Evolutionary conservation across 768 basidiomycete species (phyloP), one percentile per base, ranked within the genome.

Genomic region (Favolaschia claudopus): DNA sequence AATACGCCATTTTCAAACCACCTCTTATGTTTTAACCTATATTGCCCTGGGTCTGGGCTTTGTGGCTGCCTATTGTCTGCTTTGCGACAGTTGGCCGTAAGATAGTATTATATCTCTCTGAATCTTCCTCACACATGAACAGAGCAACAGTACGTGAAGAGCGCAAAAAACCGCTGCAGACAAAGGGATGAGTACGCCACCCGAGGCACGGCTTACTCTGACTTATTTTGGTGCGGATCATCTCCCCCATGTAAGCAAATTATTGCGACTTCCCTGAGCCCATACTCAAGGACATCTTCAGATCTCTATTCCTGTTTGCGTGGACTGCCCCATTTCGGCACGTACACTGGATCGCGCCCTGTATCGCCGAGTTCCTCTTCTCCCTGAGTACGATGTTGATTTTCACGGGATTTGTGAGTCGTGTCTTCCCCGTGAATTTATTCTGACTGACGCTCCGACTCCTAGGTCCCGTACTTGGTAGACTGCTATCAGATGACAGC

Each of bases 11-110:
- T 60, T 64, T 38, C 33, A 44, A 24, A 37, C 13, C 22, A 60
- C 49, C 2, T 64, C 63, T 12, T 60, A 57, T 38, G 63, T 58
- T 0, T 31, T 64, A 29, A 64, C 63, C 2, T 64, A 60, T 22
- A 64, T 64, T 43, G 42, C 58, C 2, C 54, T 64, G 5, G 63
- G 58, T 9, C 55, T 64, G 8, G 63, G 63, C 10, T 64, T 64
- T 27, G 19, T 64, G 12, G 10, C 31, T 7, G 58, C 63, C 2
- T 56, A 47, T 13, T 1, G 43, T 5, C 19, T 60, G 38, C 44
- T 64, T n/a, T 12, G 37, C 19, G 8, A 60, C 58, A 7, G 5
- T 32, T 27, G 58, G 58, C 14, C 58, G 63, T 64, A 42, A 53
- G 63, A 50, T 22, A 24, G 22, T 14, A 14, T 17, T 22, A 33